These are phyloP conservation scores for Entomortierella chlamydospora DNA, from an alignment of 192 early-diverging fungal genomes.

Conservation along the genomic window DNA sequence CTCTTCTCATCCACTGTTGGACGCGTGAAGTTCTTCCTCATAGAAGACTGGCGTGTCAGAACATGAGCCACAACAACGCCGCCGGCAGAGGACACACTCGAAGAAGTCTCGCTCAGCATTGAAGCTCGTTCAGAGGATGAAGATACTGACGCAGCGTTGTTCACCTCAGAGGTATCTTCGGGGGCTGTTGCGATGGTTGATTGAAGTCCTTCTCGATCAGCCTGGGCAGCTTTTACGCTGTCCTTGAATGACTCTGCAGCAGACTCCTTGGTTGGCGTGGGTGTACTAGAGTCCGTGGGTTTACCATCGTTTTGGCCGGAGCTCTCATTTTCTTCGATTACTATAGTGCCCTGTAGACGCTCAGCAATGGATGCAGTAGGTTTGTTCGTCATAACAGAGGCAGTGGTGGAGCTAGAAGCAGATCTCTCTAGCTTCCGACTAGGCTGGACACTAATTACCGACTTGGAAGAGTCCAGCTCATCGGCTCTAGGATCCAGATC, in stretches of 20 bases:
- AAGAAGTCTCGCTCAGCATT: conserved; percentile 34
- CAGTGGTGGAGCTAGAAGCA: conserved; percentile 16
- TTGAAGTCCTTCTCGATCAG: conserved; percentile 8
- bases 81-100: conserved; percentile 33
- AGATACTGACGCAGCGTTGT: conserved; percentile 1
- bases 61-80: conserved; percentile 44
- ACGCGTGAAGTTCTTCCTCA: conserved; percentile 35
- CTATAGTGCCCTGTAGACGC: conserved; percentile 23
- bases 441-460: conserved; percentile 47
- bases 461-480: conserved; percentile 43
- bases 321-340: conserved; percentile 14
- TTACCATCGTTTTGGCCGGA: background rate
- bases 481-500: conserved; percentile 46
- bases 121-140: conserved; percentile 41
- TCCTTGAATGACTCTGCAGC: background rate
- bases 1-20: background rate
- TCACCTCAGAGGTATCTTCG: background rate
- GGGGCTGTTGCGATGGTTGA: background rate
- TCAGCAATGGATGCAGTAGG: conserved; percentile 28
- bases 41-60: conserved; percentile 47
- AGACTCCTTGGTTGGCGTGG: background rate
- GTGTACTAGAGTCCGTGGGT: background rate
- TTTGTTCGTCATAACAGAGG: conserved; percentile 15
- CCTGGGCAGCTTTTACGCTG: background rate
- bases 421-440: conserved; percentile 43